Evolutionary conservation across 768 basidiomycete genomes (phyloP), one percentile per base, ranked within the genome.

Genomic region (Gyrodon lividus): DNA sequence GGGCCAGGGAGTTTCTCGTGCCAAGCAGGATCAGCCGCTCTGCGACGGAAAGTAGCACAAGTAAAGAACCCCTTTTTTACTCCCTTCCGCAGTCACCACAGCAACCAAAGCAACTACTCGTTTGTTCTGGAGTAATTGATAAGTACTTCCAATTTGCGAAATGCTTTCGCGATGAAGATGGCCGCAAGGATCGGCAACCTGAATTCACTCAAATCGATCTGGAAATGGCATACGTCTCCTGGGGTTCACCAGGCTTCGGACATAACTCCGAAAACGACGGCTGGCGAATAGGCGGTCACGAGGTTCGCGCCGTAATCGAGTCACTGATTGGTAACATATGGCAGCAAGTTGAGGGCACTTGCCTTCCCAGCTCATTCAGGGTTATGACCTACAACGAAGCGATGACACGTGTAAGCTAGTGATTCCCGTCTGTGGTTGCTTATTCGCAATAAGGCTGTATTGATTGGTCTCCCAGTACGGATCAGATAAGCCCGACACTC

Each of bases 171-270:
- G 95, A 98, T 68, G 95, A 98, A 70, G 92, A 92, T 63, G 93
- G 94, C 4, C 80, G 95, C 50, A 94, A 89, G 69, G 95, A 98
- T 67, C 80, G 95, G 39, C 95, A 98, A 64, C 94, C 95, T 0
- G 95, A 98, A 69, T 98, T 98, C 70, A 98, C 95, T 19, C 95
- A 98, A 72, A 77, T 98, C 54, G 95, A 98, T 82, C 70, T 98
- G 55, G 95, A 98, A 72, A 95, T 97, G 89, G 92, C 89, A 2
- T 98, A 89, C 70, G 86, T 95, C 16, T 87, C 87, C 7, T 97
- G 95, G 84, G 87, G 86, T 43, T 58, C 62, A 3, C 48, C 17
- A 9, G 9, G 43, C 16, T 46, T 22, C 26, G 59, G 67, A 46
- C 35, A n/a, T 37, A 17, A n/a, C n/a, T n/a, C 64, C 39, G 57